These are phyloP conservation scores for Gyromitra esculenta DNA, from an alignment of 2,329 filamentous ascomycete genomes.

Conservation along the genomic window DNA sequence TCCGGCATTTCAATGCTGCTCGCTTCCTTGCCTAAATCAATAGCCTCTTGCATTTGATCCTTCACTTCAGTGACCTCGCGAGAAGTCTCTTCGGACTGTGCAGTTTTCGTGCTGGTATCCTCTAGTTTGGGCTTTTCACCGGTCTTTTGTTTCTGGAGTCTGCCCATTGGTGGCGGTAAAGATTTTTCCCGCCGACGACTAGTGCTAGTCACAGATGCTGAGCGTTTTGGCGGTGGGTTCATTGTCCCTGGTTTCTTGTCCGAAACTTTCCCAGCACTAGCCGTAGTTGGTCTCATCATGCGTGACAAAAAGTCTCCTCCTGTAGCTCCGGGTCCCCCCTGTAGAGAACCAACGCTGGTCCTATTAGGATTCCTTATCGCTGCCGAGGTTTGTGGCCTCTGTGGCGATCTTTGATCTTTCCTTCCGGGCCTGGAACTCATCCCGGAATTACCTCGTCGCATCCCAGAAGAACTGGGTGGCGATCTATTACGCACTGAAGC, in stretches of 20 bases:
- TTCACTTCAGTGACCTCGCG: constrained; percentile 5
- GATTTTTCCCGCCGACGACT: constrained; percentile 41
- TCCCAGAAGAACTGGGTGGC: constrained; percentile 29
- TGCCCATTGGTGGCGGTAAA: constrained; percentile 38
- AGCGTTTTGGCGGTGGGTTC: constrained; percentile 34
- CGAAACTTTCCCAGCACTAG: constrained; percentile 49
- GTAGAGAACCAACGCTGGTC: constrained; percentile 41
- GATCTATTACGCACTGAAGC: constrained; percentile 35
- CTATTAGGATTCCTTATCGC: constrained; percentile 44
- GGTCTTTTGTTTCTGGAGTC: constrained; percentile 41
- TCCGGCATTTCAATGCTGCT: not conserved
- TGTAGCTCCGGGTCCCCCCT: constrained; percentile 16
- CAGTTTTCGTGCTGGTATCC: not conserved
- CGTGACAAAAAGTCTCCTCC: constrained; percentile 52
- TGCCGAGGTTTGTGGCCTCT: constrained; percentile 50
- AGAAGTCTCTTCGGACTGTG: constrained; percentile 7
- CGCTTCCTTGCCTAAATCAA: constrained; percentile 1
- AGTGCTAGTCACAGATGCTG: constrained; percentile 41
- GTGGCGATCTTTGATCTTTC: constrained; percentile 43
- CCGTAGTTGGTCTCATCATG: constrained; percentile 53
- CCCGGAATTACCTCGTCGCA: constrained; percentile 48
- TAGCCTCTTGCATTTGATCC: not conserved
- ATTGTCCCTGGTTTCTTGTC: constrained; percentile 45
- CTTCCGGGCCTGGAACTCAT: constrained; percentile 31
- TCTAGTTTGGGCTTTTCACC: constrained; percentile 36